phyloP scores from a whole-genome alignment of 345 rosid genomes.

The Lagerstroemia speciosa region DNA sequence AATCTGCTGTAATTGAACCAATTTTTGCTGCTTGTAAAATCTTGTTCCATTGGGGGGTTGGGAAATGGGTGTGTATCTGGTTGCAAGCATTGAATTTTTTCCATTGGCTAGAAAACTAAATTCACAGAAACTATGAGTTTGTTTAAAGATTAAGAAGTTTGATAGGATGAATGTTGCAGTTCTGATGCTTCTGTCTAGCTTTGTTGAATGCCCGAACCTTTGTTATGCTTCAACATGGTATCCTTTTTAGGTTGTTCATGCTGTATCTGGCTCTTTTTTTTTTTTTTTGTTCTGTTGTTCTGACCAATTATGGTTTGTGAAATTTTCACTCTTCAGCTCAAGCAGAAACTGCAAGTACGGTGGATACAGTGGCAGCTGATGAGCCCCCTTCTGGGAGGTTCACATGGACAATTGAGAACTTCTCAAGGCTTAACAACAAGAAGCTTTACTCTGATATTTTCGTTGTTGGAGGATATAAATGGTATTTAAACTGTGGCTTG shows the following conservation, averaged over 20 bases:
- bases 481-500: conserved; percentile 20
- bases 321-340: conserved; percentile 25
- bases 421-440: conserved; percentile 41
- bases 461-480: conserved; percentile 42
- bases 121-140: background rate
- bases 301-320: background rate
- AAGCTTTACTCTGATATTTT: conserved; percentile 46
- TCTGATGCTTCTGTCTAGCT: background rate
- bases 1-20: background rate
- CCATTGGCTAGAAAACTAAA: background rate
- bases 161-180: background rate
- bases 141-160: background rate
- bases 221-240: background rate
- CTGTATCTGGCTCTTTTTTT: too few species aligned
- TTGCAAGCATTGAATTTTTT: background rate
- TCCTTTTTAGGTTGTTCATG: background rate
- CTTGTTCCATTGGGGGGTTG: background rate
- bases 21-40: background rate
- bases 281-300: background rate
- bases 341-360: conserved; percentile 30
- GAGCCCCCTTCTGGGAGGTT: conserved; percentile 47
- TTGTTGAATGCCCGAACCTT: background rate
- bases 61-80: background rate
- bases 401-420: conserved; percentile 50
- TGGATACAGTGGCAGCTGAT: conserved; percentile 36